phyloP scores from a whole-genome alignment of 352 stramenopile genomes.

The Pythium aquatile region DNA sequence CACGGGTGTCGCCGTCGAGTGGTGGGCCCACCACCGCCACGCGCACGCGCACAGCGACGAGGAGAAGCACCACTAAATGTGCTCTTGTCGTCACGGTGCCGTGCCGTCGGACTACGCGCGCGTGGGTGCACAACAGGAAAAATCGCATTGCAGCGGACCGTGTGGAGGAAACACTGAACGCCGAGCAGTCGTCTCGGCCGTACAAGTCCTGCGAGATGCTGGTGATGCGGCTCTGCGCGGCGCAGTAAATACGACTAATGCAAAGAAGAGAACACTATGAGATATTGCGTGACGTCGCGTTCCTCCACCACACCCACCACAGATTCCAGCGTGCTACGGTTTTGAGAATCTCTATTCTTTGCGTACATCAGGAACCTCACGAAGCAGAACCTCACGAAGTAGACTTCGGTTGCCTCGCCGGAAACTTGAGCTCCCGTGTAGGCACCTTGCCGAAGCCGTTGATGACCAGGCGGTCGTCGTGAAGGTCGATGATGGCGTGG shows the following conservation, averaged over 20 bases:
- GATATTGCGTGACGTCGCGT: constrained; percentile 3
- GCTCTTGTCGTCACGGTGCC: not conserved
- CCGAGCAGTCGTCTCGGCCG: not conserved
- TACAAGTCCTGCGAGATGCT: not conserved
- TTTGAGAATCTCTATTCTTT: not conserved
- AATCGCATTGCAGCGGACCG: not conserved
- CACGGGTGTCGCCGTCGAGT: constrained; percentile 57
- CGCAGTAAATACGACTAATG: constrained; percentile 17
- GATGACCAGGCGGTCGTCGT: constrained; percentile 47
- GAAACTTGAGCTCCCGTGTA: constrained; percentile 49
- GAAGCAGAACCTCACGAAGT: not conserved
- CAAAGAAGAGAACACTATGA: constrained; percentile 21
- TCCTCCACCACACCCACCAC: not conserved
- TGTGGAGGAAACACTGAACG: not conserved
- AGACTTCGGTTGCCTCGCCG: constrained; percentile 6
- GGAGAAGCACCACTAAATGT: constrained; percentile 61
- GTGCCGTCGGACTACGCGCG: not conserved
- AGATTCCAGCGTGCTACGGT: not conserved
- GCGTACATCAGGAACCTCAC: not conserved
- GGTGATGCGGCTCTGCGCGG: not conserved
- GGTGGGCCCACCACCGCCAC: constrained; percentile 68
- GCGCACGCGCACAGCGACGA: constrained; percentile 41
- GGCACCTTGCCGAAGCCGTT: constrained; percentile 62
- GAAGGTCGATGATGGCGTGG: constrained; percentile 62
- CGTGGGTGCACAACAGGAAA: not conserved